Evolutionary conservation across 352 stramenopile genomes (phyloP), one percentile per base, ranked within the genome.

Genomic region (Aphanomyces euteiches): DNA sequence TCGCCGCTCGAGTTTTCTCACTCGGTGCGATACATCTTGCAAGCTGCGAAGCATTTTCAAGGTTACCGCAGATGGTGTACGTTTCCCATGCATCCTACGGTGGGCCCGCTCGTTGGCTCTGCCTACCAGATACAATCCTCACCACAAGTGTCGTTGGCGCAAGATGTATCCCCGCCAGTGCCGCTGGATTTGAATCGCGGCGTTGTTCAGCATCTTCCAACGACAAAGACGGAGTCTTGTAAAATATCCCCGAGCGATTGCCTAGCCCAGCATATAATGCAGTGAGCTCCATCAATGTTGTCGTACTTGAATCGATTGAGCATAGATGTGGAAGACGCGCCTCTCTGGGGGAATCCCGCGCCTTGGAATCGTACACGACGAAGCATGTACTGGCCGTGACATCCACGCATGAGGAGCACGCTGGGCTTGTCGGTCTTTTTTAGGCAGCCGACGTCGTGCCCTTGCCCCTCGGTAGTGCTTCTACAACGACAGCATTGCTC

Each of bases 221-320:
- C 63, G 61, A 40, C 47, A 67, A 28, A 77, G 56, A 1, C 69
- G 69, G 5, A 56, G 36, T 1, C 75, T 66, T 7, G 50, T 58
- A 13, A 75, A 50, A 73, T 69, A 80, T 2, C 75, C 75, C 1
- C 75, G 73, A 3, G 73, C 47, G 54, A 73, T 50, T 5, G 71
- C 68, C 64, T 80, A 73, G 28, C 28, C 28, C 28, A 28, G 28
- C 28, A 28, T 36, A 3, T n/a, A 50, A 50, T 2, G 17, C 17
- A 2, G 2, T 50, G 43, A 50, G 2, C 28, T 28, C 43, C 43
- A 50, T 50, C 43, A n/a, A n/a, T 50, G 43, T 2, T 50, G 15
- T 56, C 48, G 1, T 66, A 66, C 57, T 10, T 53, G 15, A 43
- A 37, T 40, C 15, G 28, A 43, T 60, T 66, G 41, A 19, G 21